Percentiles rank a stretch among this genome's conserved stretches.
phyloP scores from a whole-genome alignment of 495 filamentous ascomycete species.

The Aspergillus haitiensis region DNA sequence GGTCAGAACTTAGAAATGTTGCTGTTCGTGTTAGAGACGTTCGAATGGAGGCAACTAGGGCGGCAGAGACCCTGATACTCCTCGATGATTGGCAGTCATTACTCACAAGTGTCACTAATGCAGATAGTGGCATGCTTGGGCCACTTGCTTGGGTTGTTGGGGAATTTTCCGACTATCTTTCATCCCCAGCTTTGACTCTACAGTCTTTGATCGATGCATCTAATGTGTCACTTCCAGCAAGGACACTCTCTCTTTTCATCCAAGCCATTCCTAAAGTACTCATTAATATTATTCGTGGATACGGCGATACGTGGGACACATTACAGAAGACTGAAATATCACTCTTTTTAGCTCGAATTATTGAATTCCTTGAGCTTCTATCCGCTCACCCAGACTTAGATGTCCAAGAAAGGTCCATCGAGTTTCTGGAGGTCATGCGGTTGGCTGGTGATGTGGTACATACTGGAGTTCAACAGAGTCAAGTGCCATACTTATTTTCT shows the following conservation, averaged over 20 bases:
- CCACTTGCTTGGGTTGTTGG: slow-evolving; percentile 81
- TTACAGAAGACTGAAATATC: slow-evolving; percentile 67
- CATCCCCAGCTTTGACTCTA: slow-evolving; percentile 63
- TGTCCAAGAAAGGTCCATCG: slow-evolving; percentile 93
- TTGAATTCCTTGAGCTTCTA: slow-evolving; percentile 75
- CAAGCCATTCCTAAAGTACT: slow-evolving; percentile 88
- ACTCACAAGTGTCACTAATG: slow-evolving; percentile 46
- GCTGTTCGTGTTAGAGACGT: slow-evolving; percentile 88
- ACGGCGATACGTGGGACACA: slow-evolving; percentile 57
- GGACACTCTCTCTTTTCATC: slow-evolving; percentile 71
- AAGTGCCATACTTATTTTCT: slow-evolving; percentile 77
- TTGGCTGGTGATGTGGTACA: slow-evolving; percentile 76
- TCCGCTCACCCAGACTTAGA: slow-evolving; percentile 81
- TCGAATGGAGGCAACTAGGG: slow-evolving; percentile 70
- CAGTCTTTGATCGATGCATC: slow-evolving; percentile 68
- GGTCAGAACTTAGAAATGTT: slow-evolving; percentile 80
- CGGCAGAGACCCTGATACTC: slow-evolving; percentile 75
- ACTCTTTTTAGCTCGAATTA: slow-evolving; percentile 74
- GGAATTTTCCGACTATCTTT: slow-evolving; percentile 75
- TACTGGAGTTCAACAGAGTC: slow-evolving; percentile 57
- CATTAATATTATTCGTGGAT: slow-evolving; percentile 55
- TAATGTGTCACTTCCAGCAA: slow-evolving; percentile 58
- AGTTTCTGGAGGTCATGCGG: slow-evolving; percentile 85
- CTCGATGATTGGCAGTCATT: slow-evolving; percentile 45
- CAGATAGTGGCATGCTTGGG: slow-evolving; percentile 62